Evolutionary conservation across 768 basidiomycete genomes (phyloP), one percentile per base, ranked within the genome.

Genomic region (Tulasnella calospora): DNA sequence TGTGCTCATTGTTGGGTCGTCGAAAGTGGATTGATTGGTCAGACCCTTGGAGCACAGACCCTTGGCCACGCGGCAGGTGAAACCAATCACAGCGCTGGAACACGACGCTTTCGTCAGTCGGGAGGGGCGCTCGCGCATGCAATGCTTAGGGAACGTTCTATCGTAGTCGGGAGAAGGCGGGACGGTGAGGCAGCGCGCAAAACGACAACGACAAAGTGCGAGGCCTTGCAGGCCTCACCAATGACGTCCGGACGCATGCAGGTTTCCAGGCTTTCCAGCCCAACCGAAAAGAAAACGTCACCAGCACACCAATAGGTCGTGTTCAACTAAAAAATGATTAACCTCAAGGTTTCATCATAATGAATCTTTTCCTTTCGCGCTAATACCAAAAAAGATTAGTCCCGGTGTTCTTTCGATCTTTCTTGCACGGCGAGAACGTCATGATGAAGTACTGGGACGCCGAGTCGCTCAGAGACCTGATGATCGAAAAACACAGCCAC

Each of bases 401-500:
- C 27, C 61, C 61, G 61, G 61, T 67, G 33, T 67, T 35, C 33
- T 67, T 67, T 67, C 12, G 7, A 13, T 67, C 23, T 15, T 6
- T 67, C 27, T 27, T 35, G 15, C 17, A 12, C 13, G 44, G 44
- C 44, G 15, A 35, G 61, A 67, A 67, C 61, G 61, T 67, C 61
- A 67, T 67, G 30, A 67, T 35, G 61, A 15, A 30, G 61, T 67
- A 35, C 13, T 67, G 61, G 51, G 61, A 67, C 33, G 61, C 61
- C 61, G 61, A 67, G 47, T 23, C 23, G 19, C 51, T 23, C 51
- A 51, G n/a, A 51, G 61, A 67, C 61, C 61, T 67, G 61, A 67
- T 67, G 61, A 67, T 67, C 61, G 61, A 19, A 67, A 67, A 13
- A 67, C 61, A 67, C 61, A 35, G 61, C 61, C 61, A 67, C 61